phyloP scores from a whole-genome alignment of 345 rosid genomes.

The Durio zibethinus region DNA sequence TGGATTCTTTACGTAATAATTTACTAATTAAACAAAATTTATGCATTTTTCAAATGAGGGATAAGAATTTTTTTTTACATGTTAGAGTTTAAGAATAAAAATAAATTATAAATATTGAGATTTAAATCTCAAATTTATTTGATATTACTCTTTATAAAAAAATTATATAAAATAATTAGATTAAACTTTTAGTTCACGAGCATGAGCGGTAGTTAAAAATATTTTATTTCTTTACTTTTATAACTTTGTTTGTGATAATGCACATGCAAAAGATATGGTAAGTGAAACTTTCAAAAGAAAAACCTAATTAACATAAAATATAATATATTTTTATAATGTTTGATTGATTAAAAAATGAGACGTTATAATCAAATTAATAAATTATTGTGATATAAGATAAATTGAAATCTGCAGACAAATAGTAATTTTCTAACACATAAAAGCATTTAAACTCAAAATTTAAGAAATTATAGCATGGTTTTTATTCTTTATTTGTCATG shows the following conservation, averaged over 20 bases:
- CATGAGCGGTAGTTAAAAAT: background rate
- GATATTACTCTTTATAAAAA: too few species aligned
- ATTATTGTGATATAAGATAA: background rate
- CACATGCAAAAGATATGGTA: background rate
- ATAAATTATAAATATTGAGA: too few species aligned
- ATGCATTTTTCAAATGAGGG: background rate
- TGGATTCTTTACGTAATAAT: background rate
- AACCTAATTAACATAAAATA: too few species aligned
- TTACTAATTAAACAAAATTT: background rate
- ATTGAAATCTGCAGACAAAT: background rate
- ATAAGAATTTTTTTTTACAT: background rate
- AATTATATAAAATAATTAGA: too few species aligned
- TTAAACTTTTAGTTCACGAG: too few species aligned
- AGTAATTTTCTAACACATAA: too few species aligned
- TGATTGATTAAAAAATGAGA: too few species aligned
- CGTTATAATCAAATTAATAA: too few species aligned
- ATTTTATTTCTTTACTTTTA: background rate
- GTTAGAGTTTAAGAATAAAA: too few species aligned
- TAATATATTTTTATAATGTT: too few species aligned
- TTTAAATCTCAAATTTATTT: too few species aligned
- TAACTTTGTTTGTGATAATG: background rate
- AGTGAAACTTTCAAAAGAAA: background rate
- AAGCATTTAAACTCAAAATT: background rate
- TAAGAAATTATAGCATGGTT: background rate
- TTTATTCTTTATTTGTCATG: background rate